These are phyloP conservation scores for Ceratobasidium sp. DNA, from an alignment of 1,284 basidiomycete genomes.

Conservation along the genomic window DNA sequence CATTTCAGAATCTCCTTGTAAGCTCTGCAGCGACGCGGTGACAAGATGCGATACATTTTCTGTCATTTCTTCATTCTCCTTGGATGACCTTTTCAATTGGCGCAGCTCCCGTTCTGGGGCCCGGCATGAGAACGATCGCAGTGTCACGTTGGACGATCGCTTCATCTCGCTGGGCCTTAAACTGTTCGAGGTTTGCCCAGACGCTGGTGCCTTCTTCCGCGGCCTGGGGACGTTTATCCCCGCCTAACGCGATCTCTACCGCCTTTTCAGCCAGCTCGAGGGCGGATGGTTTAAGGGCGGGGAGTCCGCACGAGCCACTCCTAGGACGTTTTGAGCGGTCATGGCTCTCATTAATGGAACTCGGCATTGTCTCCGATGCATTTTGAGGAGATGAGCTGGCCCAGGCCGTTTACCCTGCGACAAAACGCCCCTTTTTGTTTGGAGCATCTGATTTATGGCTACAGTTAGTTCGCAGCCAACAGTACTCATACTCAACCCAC, in stretches of 20 bases:
- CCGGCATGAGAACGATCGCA: constrained; percentile 4
- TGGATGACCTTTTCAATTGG: not conserved
- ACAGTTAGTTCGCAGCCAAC: no score
- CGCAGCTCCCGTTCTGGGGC: not conserved
- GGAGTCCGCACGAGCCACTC: no score
- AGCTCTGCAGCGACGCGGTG: constrained; percentile 24
- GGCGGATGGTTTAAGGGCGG: not conserved
- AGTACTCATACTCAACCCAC: no score
- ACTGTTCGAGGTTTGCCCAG: not conserved
- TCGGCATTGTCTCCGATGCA: no score
- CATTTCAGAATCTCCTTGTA: not conserved
- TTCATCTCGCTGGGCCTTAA: constrained; percentile 4
- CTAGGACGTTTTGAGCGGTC: no score
- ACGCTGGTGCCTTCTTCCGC: not conserved
- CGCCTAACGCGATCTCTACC: not conserved
- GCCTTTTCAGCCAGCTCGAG: constrained; percentile 1
- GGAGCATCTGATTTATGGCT: no score
- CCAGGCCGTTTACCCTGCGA: no score
- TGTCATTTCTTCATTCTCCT: not conserved
- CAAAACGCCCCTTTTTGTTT: no score
- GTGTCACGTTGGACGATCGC: constrained; percentile 1
- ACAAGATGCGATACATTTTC: constrained; percentile 5
- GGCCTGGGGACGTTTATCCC: not conserved
- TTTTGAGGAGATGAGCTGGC: no score
- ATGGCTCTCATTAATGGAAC: no score